phyloP scores from a whole-genome alignment of 75 land plant species.

The Cupressus sempervirens region DNA sequence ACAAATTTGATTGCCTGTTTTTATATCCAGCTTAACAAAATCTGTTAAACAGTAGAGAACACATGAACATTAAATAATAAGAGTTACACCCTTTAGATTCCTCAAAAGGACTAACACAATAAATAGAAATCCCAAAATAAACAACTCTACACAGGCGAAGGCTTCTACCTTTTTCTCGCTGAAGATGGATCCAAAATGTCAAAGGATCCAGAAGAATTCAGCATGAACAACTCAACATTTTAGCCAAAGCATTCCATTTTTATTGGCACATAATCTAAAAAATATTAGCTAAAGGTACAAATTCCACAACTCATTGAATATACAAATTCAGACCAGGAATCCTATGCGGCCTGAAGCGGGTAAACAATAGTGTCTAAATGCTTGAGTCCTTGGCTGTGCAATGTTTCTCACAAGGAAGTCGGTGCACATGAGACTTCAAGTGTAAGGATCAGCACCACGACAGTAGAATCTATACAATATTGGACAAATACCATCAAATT shows the following conservation, averaged over 20 bases:
- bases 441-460: neutral
- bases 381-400: neutral
- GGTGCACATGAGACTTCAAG: neutral
- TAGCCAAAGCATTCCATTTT: neutral
- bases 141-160: neutral
- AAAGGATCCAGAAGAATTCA: no score
- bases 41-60: neutral
- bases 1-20: neutral
- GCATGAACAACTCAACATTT: neutral
- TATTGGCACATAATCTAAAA: constrained; percentile 1
- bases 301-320: neutral
- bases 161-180: no score
- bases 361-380: neutral
- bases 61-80: neutral
- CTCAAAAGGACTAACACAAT: neutral
- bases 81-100: neutral
- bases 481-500: neutral
- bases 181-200: no score
- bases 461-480: neutral
- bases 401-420: neutral
- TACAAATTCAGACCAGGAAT: neutral
- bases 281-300: constrained; percentile 1
- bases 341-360: neutral
- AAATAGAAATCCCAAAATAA: neutral
- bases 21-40: constrained; percentile 3